phyloP scores from a whole-genome alignment of 2,329 filamentous ascomycete species.

The Ophiostoma ips region DNA sequence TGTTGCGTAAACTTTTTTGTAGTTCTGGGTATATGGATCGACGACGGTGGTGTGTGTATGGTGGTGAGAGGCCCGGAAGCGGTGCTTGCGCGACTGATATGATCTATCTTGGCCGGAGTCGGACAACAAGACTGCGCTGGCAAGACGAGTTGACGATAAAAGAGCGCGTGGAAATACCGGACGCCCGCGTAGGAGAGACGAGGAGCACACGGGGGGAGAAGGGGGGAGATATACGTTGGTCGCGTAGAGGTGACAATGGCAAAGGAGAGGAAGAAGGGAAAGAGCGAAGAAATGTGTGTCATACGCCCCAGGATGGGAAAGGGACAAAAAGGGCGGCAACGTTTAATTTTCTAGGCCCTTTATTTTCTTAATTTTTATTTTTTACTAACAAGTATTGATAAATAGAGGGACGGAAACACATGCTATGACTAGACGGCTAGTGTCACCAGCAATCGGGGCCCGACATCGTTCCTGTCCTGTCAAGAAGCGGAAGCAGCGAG shows the following conservation, averaged over 20 bases:
- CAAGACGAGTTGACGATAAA: background rate
- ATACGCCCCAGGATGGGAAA: background rate
- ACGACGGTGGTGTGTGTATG: background rate
- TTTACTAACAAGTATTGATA: background rate
- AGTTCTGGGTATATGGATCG: background rate
- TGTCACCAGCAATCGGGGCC: background rate
- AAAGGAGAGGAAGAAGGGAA: background rate
- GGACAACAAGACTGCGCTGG: background rate
- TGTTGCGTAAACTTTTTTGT: conserved; percentile 25
- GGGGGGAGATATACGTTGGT: background rate
- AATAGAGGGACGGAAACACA: background rate
- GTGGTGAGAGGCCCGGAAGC: background rate
- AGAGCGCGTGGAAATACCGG: conserved; percentile 2
- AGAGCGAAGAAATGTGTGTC: background rate
- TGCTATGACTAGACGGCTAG: conserved; percentile 3
- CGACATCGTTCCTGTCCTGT: too few species aligned
- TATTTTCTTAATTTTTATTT: conserved; percentile 6
- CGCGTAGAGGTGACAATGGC: conserved; percentile 5
- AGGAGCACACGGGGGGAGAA: background rate
- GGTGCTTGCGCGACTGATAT: background rate
- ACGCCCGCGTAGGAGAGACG: background rate
- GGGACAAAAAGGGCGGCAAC: conserved; percentile 3
- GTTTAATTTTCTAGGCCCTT: conserved; percentile 7
- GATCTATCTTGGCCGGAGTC: conserved; percentile 1
- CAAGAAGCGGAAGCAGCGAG: too few species aligned